These are phyloP conservation scores for Ogataea parapolymorpha DNA, from an alignment of 805 yeast species.

Conservation along the genomic window DNA sequence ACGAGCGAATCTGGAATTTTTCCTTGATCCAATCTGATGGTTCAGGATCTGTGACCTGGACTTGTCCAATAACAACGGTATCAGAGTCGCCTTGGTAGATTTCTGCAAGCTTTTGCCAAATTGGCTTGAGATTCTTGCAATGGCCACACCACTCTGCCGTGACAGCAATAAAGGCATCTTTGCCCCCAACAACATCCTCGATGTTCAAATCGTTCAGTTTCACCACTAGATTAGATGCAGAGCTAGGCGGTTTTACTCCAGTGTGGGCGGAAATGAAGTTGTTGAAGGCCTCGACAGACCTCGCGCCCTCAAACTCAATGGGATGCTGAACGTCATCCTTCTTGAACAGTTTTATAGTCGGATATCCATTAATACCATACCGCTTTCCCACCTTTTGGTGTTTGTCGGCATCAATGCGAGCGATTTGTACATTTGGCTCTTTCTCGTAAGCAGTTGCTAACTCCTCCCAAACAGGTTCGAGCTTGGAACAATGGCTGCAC, in stretches of 20 bases:
- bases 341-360: slow-evolving; percentile 56
- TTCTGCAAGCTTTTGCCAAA: slow-evolving; percentile 48
- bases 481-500: slow-evolving; percentile 65
- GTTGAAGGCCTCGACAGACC: slow-evolving; percentile 49
- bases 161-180: slow-evolving; percentile 49
- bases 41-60: slow-evolving; percentile 44
- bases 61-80: slow-evolving; percentile 41
- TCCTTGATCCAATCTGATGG: slow-evolving; percentile 41
- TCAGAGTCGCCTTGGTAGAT: slow-evolving; percentile 40
- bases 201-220: slow-evolving; percentile 28
- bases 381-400: slow-evolving; percentile 47
- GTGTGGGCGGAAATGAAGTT: slow-evolving; percentile 43
- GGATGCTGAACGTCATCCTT: slow-evolving; percentile 47
- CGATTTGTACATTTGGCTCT: slow-evolving; percentile 27
- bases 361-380: slow-evolving; percentile 60
- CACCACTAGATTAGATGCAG: slow-evolving; percentile 22
- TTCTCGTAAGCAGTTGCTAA: slow-evolving; percentile 22
- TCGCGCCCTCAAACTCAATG: slow-evolving; percentile 51
- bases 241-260: slow-evolving; percentile 29
- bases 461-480: slow-evolving; percentile 47
- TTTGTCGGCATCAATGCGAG: slow-evolving; percentile 59
- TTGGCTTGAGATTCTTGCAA: slow-evolving; percentile 52
- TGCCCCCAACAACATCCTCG: slow-evolving; percentile 33
- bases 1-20: slow-evolving; percentile 40
- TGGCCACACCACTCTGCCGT: slow-evolving; percentile 61